Percentiles rank a stretch among this genome's conserved stretches.
phyloP scores from a whole-genome alignment of 1,139 yeast species.

The Pichia sp. region DNA sequence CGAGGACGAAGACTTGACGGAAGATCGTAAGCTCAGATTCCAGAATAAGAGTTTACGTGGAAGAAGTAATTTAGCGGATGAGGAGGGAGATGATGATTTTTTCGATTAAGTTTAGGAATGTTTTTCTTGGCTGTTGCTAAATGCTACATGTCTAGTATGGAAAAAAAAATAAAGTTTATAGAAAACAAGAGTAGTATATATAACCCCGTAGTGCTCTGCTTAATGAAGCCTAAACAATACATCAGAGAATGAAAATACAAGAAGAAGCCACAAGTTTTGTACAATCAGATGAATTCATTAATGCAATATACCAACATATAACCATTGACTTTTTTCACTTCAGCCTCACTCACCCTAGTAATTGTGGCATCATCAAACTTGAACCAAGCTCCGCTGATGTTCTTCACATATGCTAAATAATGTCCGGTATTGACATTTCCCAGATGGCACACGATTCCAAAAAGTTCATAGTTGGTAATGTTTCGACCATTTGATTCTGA shows the following conservation, averaged over 20 bases:
- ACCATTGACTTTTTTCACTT: slow-evolving; percentile 68
- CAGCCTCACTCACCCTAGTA: slow-evolving; percentile 58
- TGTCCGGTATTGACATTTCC: slow-evolving; percentile 96
- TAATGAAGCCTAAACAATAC: not conserved
- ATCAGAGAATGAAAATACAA: not conserved
- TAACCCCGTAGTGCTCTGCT: not conserved
- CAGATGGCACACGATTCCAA: slow-evolving; percentile 81
- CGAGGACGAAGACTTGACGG: slow-evolving; percentile 51
- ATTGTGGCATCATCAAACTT: slow-evolving; percentile 87
- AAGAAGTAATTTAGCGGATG: slow-evolving; percentile 35
- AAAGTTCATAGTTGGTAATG: slow-evolving; percentile 51
- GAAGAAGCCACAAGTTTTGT: not conserved
- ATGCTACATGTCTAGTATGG: not conserved
- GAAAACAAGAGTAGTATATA: not conserved
- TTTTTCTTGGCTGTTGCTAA: not conserved
- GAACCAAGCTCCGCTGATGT: slow-evolving; percentile 73
- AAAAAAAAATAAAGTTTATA: not conserved
- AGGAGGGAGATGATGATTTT: slow-evolving; percentile 41
- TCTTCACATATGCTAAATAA: slow-evolving; percentile 75
- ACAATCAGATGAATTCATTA: slow-evolving; percentile 36
- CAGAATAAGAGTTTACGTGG: slow-evolving; percentile 47
- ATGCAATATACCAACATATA: slow-evolving; percentile 76
- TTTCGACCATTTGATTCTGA: slow-evolving; percentile 24
- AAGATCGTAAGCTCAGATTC: slow-evolving; percentile 48
- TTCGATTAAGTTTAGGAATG: slow-evolving; percentile 31